These are phyloP conservation scores for Gentiana macrophylla DNA, from an alignment of 257 asterid genomes.

Conservation along the genomic window DNA sequence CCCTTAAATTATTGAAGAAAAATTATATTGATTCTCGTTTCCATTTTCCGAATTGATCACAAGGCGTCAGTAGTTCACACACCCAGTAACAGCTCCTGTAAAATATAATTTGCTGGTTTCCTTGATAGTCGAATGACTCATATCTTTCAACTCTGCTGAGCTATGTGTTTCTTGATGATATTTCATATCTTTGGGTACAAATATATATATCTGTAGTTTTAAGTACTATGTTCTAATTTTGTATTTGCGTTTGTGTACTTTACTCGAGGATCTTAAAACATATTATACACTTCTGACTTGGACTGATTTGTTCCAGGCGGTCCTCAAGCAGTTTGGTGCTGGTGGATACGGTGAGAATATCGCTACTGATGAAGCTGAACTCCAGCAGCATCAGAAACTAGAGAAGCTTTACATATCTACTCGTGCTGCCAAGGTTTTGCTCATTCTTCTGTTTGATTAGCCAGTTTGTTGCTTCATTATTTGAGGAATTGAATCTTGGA, in stretches of 20 bases:
- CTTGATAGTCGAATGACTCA: too few relatives aligned
- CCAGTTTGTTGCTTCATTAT: not conserved
- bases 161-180: too few relatives aligned
- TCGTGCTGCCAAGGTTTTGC: conserved; percentile 87
- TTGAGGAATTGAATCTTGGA: not conserved
- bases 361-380: conserved; percentile 66
- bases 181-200: too few relatives aligned
- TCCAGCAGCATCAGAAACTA: conserved; percentile 93
- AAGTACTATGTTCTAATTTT: not conserved
- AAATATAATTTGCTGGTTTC: too few relatives aligned
- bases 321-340: conserved; percentile 89
- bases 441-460: conserved; percentile 1
- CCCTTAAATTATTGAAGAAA: too few relatives aligned
- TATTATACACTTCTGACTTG: conserved; percentile 3
- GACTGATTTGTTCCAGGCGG: conserved; percentile 50
- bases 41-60: too few relatives aligned
- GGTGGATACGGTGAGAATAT: conserved; percentile 66
- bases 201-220: too few relatives aligned
- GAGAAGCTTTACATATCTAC: conserved; percentile 94
- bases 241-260: not conserved
- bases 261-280: not conserved
- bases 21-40: too few relatives aligned
- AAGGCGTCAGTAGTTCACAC: too few relatives aligned
- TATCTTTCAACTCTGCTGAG: too few relatives aligned
- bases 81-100: too few relatives aligned